phyloP scores from a whole-genome alignment of 2,329 filamentous ascomycete genomes.

The Phaeosphaeriaceae sp. region DNA sequence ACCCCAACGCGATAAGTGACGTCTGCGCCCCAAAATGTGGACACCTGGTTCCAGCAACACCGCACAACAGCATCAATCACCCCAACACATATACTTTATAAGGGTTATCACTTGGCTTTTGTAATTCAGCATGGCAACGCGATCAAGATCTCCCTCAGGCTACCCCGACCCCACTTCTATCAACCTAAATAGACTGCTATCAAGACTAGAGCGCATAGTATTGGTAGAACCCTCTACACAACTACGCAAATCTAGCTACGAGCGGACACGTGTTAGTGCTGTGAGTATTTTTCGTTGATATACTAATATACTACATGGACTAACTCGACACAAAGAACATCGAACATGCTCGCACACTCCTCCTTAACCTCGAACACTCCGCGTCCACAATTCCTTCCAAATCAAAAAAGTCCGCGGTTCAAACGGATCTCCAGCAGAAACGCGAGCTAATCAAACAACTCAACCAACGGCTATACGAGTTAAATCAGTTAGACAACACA shows the following conservation, averaged over 20 bases:
- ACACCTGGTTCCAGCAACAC: conserved; percentile 2
- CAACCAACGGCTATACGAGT: conserved; percentile 69
- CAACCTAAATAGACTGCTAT: conserved; percentile 69
- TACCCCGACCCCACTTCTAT: conserved; percentile 38
- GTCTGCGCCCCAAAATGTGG: background rate
- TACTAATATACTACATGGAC: background rate
- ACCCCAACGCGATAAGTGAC: conserved; percentile 1
- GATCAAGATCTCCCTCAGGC: conserved; percentile 28
- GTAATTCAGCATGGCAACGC: conserved; percentile 23
- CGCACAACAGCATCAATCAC: background rate
- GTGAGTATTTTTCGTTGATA: conserved; percentile 48
- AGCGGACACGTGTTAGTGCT: conserved; percentile 65
- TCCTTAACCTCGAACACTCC: conserved; percentile 75
- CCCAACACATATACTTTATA: background rate
- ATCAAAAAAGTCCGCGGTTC: conserved; percentile 63
- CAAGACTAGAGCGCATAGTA: conserved; percentile 69
- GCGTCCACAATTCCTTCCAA: conserved; percentile 55
- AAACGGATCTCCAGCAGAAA: conserved; percentile 69
- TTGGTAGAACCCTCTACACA: conserved; percentile 66
- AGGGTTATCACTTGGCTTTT: too few relatives aligned
- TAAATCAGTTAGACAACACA: conserved; percentile 64
- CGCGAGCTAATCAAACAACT: conserved; percentile 71
- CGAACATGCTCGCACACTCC: conserved; percentile 71
- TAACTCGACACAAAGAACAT: conserved; percentile 63
- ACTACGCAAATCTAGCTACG: conserved; percentile 68